Evolutionary conservation across 306 rosid species (phyloP), one percentile per base, ranked within the genome.

Genomic region (Cicer yamashitae): DNA sequence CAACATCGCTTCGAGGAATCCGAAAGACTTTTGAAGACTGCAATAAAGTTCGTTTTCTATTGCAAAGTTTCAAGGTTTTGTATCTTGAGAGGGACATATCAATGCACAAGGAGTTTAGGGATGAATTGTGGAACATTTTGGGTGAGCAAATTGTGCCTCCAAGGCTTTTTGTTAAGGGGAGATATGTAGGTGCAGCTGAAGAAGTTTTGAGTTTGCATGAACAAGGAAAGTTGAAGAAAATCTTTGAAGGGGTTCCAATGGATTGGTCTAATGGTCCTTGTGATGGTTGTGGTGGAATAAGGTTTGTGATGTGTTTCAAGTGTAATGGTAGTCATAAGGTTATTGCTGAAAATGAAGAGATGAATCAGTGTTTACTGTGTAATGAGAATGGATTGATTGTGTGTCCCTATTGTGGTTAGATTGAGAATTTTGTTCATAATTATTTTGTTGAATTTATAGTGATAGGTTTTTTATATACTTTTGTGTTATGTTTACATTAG

Each of bases 371-470:
- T 69, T 41, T 81, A 2, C 56, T 77, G 44, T 94, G 99, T 53
- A 94, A 92, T 79, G 99, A 94, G 67, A 94, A 94, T 79, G 97
- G 99, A 5, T 82, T 94, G 82, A 89, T 90, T 48, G 5, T 90
- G 3, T 94, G 99, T 63, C 92, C 96, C 8, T 63, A 77, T 73
- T 94, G 99, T 76, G 79, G 91, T 79, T 91, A 87, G 82, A 56
- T 60, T 22, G 58, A 74, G 34, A 73, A 58, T 13, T 7, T 41
- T 66, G 54, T 71, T 70, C 30, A 53, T 67, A 48, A 22, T 81
- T 39, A 7, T 38, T 54, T 54, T 62, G 52, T 18, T 71, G n/a
- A 18, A 67, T 47, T 67, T 18, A 48, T 6, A 11, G 51, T 57
- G 9, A 25, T 66, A 22, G 65, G 34, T 25, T 25, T 25, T 40